Conservation (phyloP, 148 eudicot species). For the Gaultheria prostrata region DNA sequence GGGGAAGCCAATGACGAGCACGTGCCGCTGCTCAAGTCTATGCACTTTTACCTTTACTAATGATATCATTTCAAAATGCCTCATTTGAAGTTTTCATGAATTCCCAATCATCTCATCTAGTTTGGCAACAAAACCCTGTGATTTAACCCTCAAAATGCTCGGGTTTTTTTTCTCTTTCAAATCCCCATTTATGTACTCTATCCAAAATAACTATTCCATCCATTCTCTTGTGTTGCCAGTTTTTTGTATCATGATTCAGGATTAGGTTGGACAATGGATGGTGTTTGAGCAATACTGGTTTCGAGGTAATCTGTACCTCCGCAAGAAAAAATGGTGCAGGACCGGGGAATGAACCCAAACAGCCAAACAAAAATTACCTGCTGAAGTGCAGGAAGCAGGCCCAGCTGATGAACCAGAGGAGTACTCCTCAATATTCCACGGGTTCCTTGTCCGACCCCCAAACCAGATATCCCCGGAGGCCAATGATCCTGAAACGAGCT, state of each 20-base stretch:
- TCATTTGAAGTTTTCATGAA: background rate
- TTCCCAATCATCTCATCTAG: background rate
- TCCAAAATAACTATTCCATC: background rate
- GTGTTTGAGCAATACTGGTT: background rate
- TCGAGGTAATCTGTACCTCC: background rate
- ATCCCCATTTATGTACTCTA: background rate
- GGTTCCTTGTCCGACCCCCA: slow-evolving; percentile 93
- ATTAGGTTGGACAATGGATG: too few species aligned
- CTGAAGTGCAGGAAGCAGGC: slow-evolving; percentile 89
- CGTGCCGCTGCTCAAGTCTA: background rate
- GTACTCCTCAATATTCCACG: slow-evolving; percentile 91
- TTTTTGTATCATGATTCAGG: background rate
- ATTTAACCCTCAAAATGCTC: background rate
- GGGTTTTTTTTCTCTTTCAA: background rate
- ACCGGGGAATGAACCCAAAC: background rate
- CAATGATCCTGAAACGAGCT: slow-evolving; percentile 76
- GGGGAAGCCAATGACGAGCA: background rate
- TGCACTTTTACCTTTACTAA: background rate
- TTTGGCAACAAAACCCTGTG: background rate
- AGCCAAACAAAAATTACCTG: slow-evolving; percentile 40
- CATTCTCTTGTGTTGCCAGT: background rate
- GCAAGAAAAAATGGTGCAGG: too few species aligned
- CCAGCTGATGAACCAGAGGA: slow-evolving; percentile 93
- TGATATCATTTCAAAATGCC: background rate
- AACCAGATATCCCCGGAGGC: slow-evolving; percentile 94